A percentile compares a stretch with the other conserved stretches of the same genome.
Evolutionary conservation across 1,284 basidiomycete genomes (phyloP).

Genomic region (Apiotrichum gamsii): DNA sequence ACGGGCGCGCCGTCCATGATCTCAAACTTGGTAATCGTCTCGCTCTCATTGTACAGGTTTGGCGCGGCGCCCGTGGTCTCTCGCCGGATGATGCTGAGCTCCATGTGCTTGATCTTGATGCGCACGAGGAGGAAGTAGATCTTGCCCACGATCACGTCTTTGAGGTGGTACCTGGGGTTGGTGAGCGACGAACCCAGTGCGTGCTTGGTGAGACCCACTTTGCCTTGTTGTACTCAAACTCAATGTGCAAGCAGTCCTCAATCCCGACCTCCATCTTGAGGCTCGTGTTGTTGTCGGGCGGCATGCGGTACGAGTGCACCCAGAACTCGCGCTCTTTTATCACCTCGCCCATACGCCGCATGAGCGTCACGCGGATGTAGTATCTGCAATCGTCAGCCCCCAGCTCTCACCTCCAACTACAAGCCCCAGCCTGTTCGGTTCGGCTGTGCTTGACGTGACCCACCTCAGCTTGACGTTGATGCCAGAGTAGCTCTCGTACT

Average conservation of each 20-base stretch:
- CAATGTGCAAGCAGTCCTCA: constrained; percentile 96
- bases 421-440: too few species aligned
- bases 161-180: constrained; percentile 77
- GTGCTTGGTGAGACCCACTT: too few species aligned
- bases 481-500: constrained; percentile 94
- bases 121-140: constrained; percentile 97
- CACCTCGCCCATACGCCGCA: constrained; percentile 85
- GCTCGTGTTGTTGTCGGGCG: constrained; percentile 91
- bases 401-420: too few species aligned
- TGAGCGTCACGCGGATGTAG: constrained; percentile 85
- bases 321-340: constrained; percentile 88
- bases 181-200: neutral
- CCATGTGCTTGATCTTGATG: constrained; percentile 99
- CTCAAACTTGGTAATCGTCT: constrained; percentile 99
- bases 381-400: constrained; percentile 57
- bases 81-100: constrained; percentile 91
- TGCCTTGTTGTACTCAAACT: constrained; percentile 99
- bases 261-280: constrained; percentile 99
- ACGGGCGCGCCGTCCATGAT: constrained; percentile 98
- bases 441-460: too few species aligned
- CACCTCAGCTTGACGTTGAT: constrained; percentile 96
- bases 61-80: constrained; percentile 94
- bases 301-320: constrained; percentile 98
- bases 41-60: constrained; percentile 98
- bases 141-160: constrained; percentile 98